Conservation (phyloP, 2,329 filamentous ascomycete genomes). For the Trichothecium roseum region DNA sequence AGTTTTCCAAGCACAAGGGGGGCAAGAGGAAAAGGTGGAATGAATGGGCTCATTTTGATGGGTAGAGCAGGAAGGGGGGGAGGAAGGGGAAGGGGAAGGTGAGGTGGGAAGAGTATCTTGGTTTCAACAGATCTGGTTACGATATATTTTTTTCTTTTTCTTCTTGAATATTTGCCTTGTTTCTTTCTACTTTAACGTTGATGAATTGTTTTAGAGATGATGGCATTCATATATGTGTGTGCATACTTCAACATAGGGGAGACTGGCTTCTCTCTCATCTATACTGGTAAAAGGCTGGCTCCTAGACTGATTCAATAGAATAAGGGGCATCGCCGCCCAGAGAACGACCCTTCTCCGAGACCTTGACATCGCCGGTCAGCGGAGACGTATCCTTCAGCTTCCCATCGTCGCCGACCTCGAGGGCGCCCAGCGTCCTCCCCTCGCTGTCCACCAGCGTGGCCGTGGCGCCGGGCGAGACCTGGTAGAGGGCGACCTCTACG, state of each 20-base stretch:
- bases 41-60: too few species aligned
- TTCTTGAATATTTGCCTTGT: too few species aligned
- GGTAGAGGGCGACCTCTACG: constrained; percentile 37
- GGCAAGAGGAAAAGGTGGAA: neutral
- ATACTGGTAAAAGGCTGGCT: too few species aligned
- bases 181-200: too few species aligned
- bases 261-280: neutral
- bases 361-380: constrained; percentile 25
- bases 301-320: constrained; percentile 13
- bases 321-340: constrained; percentile 15
- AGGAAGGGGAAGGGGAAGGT: too few species aligned
- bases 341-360: constrained; percentile 12
- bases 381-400: constrained; percentile 26
- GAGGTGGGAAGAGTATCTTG: too few species aligned
- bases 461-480: constrained; percentile 27
- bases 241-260: neutral
- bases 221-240: too few species aligned
- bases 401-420: constrained; percentile 27
- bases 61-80: too few species aligned
- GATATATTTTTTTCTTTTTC: too few species aligned
- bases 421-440: constrained; percentile 26
- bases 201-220: too few species aligned
- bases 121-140: neutral
- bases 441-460: constrained; percentile 30
- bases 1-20: neutral